phyloP scores from a whole-genome alignment of 2,329 filamentous ascomycete species.

The Falciphora oryzae region DNA sequence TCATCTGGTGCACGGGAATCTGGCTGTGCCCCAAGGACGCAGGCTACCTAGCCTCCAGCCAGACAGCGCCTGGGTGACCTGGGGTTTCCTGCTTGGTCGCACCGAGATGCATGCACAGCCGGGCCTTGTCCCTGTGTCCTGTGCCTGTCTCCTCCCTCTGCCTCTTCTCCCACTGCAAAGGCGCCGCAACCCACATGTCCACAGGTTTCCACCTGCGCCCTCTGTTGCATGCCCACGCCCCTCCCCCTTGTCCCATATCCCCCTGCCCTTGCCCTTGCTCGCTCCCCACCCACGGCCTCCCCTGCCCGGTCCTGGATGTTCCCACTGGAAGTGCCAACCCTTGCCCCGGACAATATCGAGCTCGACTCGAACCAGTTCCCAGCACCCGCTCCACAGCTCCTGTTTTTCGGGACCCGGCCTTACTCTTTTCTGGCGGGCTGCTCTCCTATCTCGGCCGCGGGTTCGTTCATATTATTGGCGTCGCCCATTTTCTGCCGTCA shows the following conservation, averaged over 20 bases:
- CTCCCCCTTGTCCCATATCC: background rate
- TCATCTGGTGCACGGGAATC: conserved; percentile 1
- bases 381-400: background rate
- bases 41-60: background rate
- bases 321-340: background rate
- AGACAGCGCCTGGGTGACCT: background rate
- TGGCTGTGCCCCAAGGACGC: background rate
- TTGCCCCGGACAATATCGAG: conserved; percentile 6
- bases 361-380: conserved; percentile 5
- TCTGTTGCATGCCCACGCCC: background rate
- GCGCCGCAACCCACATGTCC: too few species aligned
- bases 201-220: background rate
- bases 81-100: background rate
- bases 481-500: conserved; percentile 3
- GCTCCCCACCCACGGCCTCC: background rate
- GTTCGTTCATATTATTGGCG: background rate
- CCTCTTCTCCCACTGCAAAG: background rate
- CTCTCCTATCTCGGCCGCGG: background rate
- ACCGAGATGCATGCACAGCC: background rate
- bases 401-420: conserved; percentile 2
- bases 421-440: background rate
- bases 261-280: background rate
- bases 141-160: background rate
- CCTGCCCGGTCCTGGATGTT: background rate
- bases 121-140: background rate